These are phyloP conservation scores for Gaeumannomyces sp. DNA, from an alignment of 2,329 filamentous ascomycete species.

Conservation along the genomic window DNA sequence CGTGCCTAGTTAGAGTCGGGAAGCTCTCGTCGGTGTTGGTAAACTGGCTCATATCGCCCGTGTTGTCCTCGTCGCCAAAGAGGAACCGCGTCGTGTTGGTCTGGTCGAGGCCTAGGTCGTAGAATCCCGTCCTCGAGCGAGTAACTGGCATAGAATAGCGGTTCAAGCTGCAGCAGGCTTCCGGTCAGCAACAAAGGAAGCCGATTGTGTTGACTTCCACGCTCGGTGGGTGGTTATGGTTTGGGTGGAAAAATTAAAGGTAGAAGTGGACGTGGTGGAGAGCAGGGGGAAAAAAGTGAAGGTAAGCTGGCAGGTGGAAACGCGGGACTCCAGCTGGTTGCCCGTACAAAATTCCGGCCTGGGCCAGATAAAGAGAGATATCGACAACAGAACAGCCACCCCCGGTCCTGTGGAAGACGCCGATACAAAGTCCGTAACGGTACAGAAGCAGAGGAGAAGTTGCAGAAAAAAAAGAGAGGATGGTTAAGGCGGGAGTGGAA, in stretches of 20 bases:
- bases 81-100: conserved; percentile 82
- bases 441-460: not conserved
- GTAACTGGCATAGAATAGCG: conserved; percentile 93
- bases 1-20: conserved; percentile 70
- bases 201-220: not conserved
- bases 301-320: not conserved
- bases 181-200: conserved; percentile 2
- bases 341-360: not conserved
- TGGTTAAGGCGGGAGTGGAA: not conserved
- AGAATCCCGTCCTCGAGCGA: conserved; percentile 58
- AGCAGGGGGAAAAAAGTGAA: not conserved
- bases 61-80: conserved; percentile 71
- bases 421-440: no score
- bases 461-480: not conserved
- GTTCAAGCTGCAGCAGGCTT: conserved; percentile 55
- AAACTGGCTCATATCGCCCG: conserved; percentile 63
- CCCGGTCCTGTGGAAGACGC: not conserved
- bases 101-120: conserved; percentile 67
- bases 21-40: conserved; percentile 73
- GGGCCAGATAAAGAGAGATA: not conserved
- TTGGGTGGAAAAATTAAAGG: not conserved
- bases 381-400: not conserved
- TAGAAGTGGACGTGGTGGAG: not conserved
- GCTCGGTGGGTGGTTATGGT: not conserved
- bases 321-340: no score